These are phyloP conservation scores for Phytophthora pistaciae DNA, from an alignment of 352 stramenopile species.

Conservation along the genomic window DNA sequence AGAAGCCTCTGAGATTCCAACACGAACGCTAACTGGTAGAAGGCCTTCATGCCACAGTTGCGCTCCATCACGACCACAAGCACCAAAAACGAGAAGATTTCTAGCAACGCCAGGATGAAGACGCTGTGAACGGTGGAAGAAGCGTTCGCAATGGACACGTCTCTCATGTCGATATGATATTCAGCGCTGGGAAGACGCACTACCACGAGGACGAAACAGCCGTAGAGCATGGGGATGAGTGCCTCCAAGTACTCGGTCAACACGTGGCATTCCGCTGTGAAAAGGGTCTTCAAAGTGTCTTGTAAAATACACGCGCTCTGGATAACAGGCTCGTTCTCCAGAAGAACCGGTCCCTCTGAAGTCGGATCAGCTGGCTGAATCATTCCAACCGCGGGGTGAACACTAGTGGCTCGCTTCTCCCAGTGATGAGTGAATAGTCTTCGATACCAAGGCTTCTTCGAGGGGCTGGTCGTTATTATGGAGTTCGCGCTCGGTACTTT, in stretches of 20 bases:
- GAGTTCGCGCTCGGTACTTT: background rate
- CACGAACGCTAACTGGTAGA: background rate
- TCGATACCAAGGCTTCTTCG: background rate
- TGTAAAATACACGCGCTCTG: background rate
- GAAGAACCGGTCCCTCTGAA: background rate
- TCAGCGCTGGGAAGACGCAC: conserved; percentile 19
- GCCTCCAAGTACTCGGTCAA: conserved; percentile 44
- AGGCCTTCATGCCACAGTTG: conserved; percentile 6
- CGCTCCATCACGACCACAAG: conserved; percentile 19
- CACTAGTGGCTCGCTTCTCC: background rate
- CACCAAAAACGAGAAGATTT: conserved; percentile 27
- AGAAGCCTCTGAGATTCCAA: background rate
- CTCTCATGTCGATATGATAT: conserved; percentile 16
- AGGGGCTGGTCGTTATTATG: background rate
- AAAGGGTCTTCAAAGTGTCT: conserved; percentile 15
- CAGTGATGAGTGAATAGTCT: background rate
- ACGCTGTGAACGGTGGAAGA: conserved; percentile 8
- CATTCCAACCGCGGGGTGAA: too few relatives aligned
- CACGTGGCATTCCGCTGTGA: conserved; percentile 34
- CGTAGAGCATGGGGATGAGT: conserved; percentile 39
- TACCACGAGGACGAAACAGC: conserved; percentile 12
- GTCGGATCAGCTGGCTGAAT: too few relatives aligned
- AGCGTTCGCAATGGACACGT: background rate
- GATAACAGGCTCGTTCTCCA: background rate
- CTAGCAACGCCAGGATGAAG: conserved; percentile 18